phyloP scores from a whole-genome alignment of 1,284 basidiomycete genomes.

The Cutaneotrichosporon mucoides region DNA sequence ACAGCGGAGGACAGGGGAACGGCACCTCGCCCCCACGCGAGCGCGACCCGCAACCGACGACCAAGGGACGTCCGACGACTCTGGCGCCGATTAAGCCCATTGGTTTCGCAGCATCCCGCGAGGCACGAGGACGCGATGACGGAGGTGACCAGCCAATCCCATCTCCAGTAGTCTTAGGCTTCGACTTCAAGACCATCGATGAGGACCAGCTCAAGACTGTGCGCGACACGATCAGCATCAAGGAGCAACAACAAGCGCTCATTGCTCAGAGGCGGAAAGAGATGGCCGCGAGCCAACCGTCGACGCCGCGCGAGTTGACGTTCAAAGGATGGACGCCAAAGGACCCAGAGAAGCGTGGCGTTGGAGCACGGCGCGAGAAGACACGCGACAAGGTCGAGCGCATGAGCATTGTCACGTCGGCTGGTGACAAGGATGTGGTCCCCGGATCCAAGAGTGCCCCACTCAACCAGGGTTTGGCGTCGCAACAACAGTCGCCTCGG shows the following conservation, averaged over 20 bases:
- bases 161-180: slow-evolving; percentile 46
- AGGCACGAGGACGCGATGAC: slow-evolving; percentile 30
- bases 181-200: slow-evolving; percentile 44
- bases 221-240: slow-evolving; percentile 44
- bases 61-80: slow-evolving; percentile 8
- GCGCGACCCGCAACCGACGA: slow-evolving; percentile 5
- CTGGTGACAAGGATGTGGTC: slow-evolving; percentile 35
- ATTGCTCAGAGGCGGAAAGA: slow-evolving; percentile 43
- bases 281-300: slow-evolving; percentile 31
- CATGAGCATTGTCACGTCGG: slow-evolving; percentile 39
- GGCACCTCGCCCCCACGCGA: slow-evolving; percentile 8
- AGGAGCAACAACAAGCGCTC: slow-evolving; percentile 46
- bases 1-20: background rate
- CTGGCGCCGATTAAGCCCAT: slow-evolving; percentile 41
- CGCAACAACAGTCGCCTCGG: slow-evolving; percentile 39
- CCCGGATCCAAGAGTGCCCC: slow-evolving; percentile 45
- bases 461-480: slow-evolving; percentile 36
- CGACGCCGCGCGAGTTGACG: slow-evolving; percentile 40
- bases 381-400: slow-evolving; percentile 44
- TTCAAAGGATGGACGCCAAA: slow-evolving; percentile 46
- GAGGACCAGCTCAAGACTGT: slow-evolving; percentile 45
- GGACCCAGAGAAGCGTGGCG: slow-evolving; percentile 30
- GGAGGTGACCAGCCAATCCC: slow-evolving; percentile 31
- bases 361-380: slow-evolving; percentile 42
- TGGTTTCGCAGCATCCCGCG: slow-evolving; percentile 39